Base-by-base conservation (phyloP, 2,329 filamentous ascomycete genomes). In the Pyrenochaeta sp. region DNA sequence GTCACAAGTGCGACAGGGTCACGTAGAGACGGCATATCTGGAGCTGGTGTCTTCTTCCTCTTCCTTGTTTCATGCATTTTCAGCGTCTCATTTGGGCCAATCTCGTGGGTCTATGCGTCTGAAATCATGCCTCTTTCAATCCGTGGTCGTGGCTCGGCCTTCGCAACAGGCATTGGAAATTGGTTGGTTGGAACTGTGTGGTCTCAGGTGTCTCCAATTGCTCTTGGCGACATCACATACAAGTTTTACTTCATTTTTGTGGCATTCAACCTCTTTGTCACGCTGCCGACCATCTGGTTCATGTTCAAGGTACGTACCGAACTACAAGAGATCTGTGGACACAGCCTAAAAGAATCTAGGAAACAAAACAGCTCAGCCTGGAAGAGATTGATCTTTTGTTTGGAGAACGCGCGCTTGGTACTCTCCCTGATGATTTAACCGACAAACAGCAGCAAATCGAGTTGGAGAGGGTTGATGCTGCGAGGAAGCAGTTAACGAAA, bases 61-160 rank as follows among this genome's bases (percentile, higher is more conserved):
- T 87, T 87, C 62, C 47, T 62, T n/a, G 70, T 73, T 2, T 66
- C 68, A 5, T 65, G 59, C 44, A 67, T 69, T 31, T 72, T 71
- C 53, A 63, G 58, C 8, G 53, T 60, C 17, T 66, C 63, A 0
- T 71, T 69, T 30, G 67, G 65, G 3, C 62, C 67, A 2, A 66
- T 71, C 60, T 77, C 74, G 0, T 87, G 84, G 83, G 75, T 87
- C 1, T 87, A 87, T 64, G 83, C 84, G 63, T 79, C 80, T 11
- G 85, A 88, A 64, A 81, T 88, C 47, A 67, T 71, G 67, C 84
- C 85, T 7, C 80, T 87, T 69, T 82, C 83, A 51, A 87, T 86
- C 41, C 81, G 85, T 21, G 80, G 80, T 5, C 74, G 77, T 15
- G 82, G 82, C 2, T 80, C 77, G 32, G 80, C 81, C 4, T 82